Evolutionary conservation across 805 yeast species (phyloP).

Genomic region (Torulaspora maleeae): DNA sequence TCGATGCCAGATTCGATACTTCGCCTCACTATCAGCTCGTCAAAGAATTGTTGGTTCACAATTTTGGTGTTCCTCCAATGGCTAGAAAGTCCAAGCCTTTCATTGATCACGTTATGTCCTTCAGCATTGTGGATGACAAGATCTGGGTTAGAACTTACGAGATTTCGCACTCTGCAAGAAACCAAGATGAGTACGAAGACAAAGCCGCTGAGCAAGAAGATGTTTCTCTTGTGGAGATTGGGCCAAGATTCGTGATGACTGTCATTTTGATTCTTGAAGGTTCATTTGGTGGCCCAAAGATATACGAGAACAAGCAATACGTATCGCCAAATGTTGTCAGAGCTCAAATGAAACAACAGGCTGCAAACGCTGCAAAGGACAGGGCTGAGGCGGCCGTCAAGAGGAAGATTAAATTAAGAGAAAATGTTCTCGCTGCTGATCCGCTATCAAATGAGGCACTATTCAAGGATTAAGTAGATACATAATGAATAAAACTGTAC

Average conservation of each 20-base stretch:
- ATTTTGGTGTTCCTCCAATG: slow-evolving; percentile 92
- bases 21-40: slow-evolving; percentile 65
- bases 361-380: slow-evolving; percentile 70
- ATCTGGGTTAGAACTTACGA: slow-evolving; percentile 96
- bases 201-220: slow-evolving; percentile 47
- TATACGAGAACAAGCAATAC: slow-evolving; percentile 93
- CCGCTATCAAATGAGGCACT: slow-evolving; percentile 76
- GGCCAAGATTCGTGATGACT: slow-evolving; percentile 93
- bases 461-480: slow-evolving; percentile 44
- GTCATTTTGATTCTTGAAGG: slow-evolving; percentile 90
- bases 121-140: slow-evolving; percentile 86
- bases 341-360: slow-evolving; percentile 76
- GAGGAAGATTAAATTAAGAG: slow-evolving; percentile 71
- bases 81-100: slow-evolving; percentile 93
- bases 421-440: slow-evolving; percentile 67
- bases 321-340: slow-evolving; percentile 94
- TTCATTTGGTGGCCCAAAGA: slow-evolving; percentile 95
- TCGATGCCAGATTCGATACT: slow-evolving; percentile 72
- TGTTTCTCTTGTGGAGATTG: slow-evolving; percentile 83
- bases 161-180: slow-evolving; percentile 58
- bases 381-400: slow-evolving; percentile 77
- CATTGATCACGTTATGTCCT: slow-evolving; percentile 90
- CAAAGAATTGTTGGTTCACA: slow-evolving; percentile 77
- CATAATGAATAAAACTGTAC: slow-evolving; percentile 2
- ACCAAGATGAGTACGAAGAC: slow-evolving; percentile 49